phyloP scores from a whole-genome alignment of 1,284 basidiomycete species.

The Ceratobasidium sp. region DNA sequence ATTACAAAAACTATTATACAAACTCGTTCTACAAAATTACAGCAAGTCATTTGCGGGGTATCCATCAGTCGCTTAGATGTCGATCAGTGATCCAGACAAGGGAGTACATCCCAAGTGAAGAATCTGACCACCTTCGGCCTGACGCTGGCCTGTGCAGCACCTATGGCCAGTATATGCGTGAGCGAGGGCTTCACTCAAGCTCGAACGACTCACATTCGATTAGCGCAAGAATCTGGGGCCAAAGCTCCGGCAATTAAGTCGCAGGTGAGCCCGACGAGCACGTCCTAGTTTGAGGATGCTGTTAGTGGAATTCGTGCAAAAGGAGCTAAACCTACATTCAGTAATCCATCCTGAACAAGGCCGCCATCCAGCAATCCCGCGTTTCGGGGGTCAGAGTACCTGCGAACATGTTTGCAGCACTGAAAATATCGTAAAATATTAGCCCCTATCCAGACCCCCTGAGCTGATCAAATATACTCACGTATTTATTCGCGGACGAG shows the following conservation, averaged over 20 bases:
- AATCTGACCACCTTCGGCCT: background rate
- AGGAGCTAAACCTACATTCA: constrained; percentile 13
- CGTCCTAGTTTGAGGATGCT: background rate
- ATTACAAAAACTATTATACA: constrained; percentile 40
- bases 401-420: constrained; percentile 40
- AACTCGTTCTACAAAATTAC: constrained; percentile 2
- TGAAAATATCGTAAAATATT: background rate
- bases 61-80: background rate
- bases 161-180: background rate
- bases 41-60: background rate
- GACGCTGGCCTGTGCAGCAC: constrained; percentile 36
- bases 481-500: constrained; percentile 17
- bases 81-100: constrained; percentile 12
- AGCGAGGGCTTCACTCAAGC: background rate
- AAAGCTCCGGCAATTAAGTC: constrained; percentile 19
- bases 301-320: background rate
- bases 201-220: constrained; percentile 16
- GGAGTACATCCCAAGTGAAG: constrained; percentile 36
- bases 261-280: constrained; percentile 26
- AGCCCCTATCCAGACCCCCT: background rate
- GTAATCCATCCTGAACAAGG: constrained; percentile 34
- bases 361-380: constrained; percentile 32
- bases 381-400: constrained; percentile 34
- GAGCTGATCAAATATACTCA: background rate
- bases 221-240: constrained; percentile 22